Percentiles rank a stretch among this genome's conserved stretches.
Evolutionary conservation across 2,329 filamentous ascomycete genomes (phyloP).

Genomic region (Beauveria australis): DNA sequence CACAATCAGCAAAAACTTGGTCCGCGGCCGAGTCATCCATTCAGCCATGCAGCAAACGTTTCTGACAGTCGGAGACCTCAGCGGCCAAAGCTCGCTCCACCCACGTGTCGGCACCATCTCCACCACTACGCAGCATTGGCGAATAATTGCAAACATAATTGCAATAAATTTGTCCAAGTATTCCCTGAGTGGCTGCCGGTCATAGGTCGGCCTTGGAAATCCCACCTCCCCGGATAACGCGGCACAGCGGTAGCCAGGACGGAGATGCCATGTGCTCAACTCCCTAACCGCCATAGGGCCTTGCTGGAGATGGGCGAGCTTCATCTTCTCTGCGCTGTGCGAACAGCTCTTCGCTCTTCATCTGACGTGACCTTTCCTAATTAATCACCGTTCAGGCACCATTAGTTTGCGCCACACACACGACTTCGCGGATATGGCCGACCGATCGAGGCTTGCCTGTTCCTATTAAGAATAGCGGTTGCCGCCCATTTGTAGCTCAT

Average conservation of each 20-base stretch:
- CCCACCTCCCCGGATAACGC: background rate
- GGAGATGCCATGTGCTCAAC: background rate
- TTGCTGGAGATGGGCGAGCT: background rate
- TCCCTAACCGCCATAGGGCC: background rate
- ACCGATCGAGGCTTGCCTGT: background rate
- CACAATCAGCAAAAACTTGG: background rate
- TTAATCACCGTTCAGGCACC: background rate
- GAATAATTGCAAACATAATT: background rate
- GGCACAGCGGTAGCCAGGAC: background rate
- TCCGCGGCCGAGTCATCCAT: background rate
- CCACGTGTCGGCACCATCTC: background rate
- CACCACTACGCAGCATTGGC: background rate
- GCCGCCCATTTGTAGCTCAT: background rate
- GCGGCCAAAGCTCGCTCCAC: background rate
- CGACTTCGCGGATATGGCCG: background rate
- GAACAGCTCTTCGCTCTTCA: background rate
- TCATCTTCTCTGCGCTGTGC: background rate
- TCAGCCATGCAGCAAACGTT: background rate
- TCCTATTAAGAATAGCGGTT: background rate
- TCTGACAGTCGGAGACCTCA: background rate
- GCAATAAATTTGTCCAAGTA: background rate
- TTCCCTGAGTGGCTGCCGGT: background rate
- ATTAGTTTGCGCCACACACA: background rate
- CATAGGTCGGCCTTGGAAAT: background rate
- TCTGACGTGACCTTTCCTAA: background rate